Conservation (phyloP, 75 land plant species). For the Azolla pinnata region DNA sequence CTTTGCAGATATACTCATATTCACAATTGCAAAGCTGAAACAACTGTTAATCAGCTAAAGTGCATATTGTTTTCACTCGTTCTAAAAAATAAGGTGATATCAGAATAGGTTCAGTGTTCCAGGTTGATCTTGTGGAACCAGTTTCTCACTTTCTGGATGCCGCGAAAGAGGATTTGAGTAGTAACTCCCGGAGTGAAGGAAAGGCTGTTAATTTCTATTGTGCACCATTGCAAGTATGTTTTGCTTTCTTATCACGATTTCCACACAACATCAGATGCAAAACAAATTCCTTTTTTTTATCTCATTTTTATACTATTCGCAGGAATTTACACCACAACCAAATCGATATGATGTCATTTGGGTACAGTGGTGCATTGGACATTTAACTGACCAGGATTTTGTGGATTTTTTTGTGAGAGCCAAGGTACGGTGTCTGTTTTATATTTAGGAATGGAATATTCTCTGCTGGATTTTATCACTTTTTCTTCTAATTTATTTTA, state of each 20-base stretch:
- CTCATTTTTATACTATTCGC: background rate
- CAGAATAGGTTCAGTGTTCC: conserved; percentile 4
- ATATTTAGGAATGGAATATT: background rate
- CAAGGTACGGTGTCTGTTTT: conserved; percentile 34
- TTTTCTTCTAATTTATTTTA: no score
- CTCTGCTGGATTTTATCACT: no score
- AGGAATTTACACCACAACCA: conserved; percentile 88
- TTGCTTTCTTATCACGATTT: background rate
- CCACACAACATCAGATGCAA: no score
- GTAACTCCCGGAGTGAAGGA: conserved; percentile 19
- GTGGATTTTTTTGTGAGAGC: conserved; percentile 87
- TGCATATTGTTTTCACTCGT: no score
- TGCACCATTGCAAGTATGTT: conserved; percentile 71
- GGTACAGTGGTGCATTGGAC: conserved; percentile 99
- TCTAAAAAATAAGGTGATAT: background rate
- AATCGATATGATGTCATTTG: conserved; percentile 96
- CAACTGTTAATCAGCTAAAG: background rate
- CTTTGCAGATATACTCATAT: no score
- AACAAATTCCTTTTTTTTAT: background rate
- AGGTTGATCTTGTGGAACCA: conserved; percentile 99
- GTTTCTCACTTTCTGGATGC: conserved; percentile 85
- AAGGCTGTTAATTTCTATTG: conserved; percentile 76
- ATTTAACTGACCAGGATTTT: conserved; percentile 82
- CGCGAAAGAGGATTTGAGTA: conserved; percentile 51
- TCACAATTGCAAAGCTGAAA: no score